phyloP scores from a whole-genome alignment of 495 filamentous ascomycete species.

The Talaromyces trachyspermus region DNA sequence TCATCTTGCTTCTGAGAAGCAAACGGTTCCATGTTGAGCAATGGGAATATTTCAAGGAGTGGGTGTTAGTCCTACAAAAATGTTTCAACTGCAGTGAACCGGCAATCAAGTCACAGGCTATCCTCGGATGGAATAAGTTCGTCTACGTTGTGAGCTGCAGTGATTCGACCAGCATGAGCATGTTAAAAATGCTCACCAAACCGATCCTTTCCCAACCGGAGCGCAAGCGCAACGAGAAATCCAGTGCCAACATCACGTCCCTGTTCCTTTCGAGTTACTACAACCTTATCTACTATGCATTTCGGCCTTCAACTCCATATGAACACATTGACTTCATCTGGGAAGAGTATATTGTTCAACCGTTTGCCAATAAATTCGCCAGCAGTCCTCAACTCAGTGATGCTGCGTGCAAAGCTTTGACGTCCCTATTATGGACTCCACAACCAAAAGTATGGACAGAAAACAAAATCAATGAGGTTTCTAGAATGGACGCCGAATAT shows the following conservation, averaged over 20 bases:
- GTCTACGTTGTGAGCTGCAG: conserved; percentile 61
- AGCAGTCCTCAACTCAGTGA: conserved; percentile 28
- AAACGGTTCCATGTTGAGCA: conserved; percentile 52
- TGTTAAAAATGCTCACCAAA: conserved; percentile 59
- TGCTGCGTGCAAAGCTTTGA: conserved; percentile 56
- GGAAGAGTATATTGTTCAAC: conserved; percentile 61
- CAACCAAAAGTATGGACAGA: conserved; percentile 65
- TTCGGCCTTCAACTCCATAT: conserved; percentile 57
- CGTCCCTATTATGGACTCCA: conserved; percentile 58
- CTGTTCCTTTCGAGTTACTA: conserved; percentile 62
- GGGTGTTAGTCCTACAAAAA: conserved; percentile 66
- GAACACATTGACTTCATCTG: conserved; percentile 67
- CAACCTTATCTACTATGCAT: conserved; percentile 78
- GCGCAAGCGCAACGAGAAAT: conserved; percentile 50
- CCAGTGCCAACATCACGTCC: conserved; percentile 48
- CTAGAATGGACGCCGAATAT: conserved; percentile 56
- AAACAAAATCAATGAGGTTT: conserved; percentile 53
- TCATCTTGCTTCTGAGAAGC: conserved; percentile 66
- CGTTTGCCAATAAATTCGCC: conserved; percentile 29
- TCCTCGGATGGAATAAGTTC: conserved; percentile 75
- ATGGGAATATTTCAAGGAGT: conserved; percentile 66
- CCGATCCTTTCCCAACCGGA: conserved; percentile 65
- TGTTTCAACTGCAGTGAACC: conserved; percentile 79
- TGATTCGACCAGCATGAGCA: conserved; percentile 47
- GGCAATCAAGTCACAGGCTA: conserved; percentile 65